Conservation (phyloP, 208 protist genomes). For the Trypanosoma conorhini region DNA sequence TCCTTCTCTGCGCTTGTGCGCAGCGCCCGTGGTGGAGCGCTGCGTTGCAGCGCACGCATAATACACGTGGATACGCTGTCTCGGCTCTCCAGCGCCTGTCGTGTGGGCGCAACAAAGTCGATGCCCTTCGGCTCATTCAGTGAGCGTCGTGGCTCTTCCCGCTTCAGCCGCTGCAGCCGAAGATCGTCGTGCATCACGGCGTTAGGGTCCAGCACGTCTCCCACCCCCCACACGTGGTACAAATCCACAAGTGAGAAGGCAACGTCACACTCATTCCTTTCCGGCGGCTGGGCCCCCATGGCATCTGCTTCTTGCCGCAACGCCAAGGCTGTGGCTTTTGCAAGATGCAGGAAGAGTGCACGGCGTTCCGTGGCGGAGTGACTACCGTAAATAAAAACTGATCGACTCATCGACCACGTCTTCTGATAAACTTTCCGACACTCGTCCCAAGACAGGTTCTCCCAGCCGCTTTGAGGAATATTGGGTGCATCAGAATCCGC, state of each 20-base stretch:
- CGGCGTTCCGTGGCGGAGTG: slow-evolving; percentile 24
- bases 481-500: background rate
- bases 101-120: slow-evolving; percentile 18
- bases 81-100: background rate
- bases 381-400: slow-evolving; percentile 31
- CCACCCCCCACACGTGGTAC: slow-evolving; percentile 44
- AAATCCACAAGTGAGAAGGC: slow-evolving; percentile 48
- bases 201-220: slow-evolving; percentile 38
- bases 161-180: slow-evolving; percentile 5
- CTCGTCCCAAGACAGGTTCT: background rate
- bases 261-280: background rate
- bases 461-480: background rate
- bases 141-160: slow-evolving; percentile 6
- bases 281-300: background rate
- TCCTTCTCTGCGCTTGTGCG: slow-evolving; percentile 21
- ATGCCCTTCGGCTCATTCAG: slow-evolving; percentile 27
- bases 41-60: slow-evolving; percentile 19
- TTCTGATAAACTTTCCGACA: background rate
- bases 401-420: slow-evolving; percentile 10
- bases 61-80: slow-evolving; percentile 2
- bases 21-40: slow-evolving; percentile 20
- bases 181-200: slow-evolving; percentile 20
- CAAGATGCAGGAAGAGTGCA: slow-evolving; percentile 23
- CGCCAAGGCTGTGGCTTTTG: slow-evolving; percentile 13
- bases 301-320: slow-evolving; percentile 5